Evolutionary conservation across 2,329 filamentous ascomycete genomes (phyloP).

Genomic region (Sordariomycetes sp.): DNA sequence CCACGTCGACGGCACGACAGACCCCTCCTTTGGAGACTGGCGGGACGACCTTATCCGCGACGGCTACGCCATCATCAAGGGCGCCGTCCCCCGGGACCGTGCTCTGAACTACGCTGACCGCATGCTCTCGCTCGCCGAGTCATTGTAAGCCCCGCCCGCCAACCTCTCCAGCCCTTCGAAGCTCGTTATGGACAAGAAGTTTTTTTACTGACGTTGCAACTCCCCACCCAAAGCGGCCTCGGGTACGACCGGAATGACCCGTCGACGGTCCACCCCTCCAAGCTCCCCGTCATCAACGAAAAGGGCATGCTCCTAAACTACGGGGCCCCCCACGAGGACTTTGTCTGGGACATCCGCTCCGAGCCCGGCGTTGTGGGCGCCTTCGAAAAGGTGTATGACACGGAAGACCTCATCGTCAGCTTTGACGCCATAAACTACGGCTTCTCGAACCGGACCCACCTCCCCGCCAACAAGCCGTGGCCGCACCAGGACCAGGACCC

Average conservation of each 20-base stretch:
- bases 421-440: constrained; percentile 31
- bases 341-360: constrained; percentile 31
- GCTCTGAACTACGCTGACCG: constrained; percentile 15
- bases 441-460: constrained; percentile 23
- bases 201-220: background rate
- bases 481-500: constrained; percentile 32
- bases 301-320: constrained; percentile 35
- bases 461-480: constrained; percentile 21
- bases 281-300: constrained; percentile 28
- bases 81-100: constrained; percentile 6
- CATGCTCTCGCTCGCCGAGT: constrained; percentile 9
- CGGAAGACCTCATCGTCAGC: constrained; percentile 31
- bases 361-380: constrained; percentile 30
- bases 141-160: constrained; percentile 9
- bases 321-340: constrained; percentile 31
- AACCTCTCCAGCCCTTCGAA: too few relatives aligned
- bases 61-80: constrained; percentile 8
- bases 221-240: constrained; percentile 3
- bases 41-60: constrained; percentile 15
- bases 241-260: constrained; percentile 12
- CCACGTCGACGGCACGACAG: background rate
- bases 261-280: constrained; percentile 19
- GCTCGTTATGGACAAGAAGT: background rate
- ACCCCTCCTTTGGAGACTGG: constrained; percentile 14
- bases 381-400: constrained; percentile 30